Percentiles rank a stretch among this genome's conserved stretches.
Evolutionary conservation across 176 grass and related monocot genomes (phyloP).

Genomic region (Oryza punctata): DNA sequence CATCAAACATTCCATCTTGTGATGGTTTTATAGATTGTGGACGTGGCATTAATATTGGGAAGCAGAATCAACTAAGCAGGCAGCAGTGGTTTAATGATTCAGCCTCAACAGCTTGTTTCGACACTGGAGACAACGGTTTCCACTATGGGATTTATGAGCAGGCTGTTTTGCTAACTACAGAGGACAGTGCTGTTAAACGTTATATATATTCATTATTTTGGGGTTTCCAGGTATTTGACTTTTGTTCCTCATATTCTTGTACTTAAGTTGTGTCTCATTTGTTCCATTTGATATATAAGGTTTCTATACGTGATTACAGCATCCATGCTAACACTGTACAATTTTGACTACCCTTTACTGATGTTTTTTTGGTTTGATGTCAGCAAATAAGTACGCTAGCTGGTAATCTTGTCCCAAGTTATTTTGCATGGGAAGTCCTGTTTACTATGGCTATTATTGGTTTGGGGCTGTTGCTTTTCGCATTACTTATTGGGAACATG

Average conservation of each 20-base stretch:
- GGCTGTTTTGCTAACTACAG: slow-evolving; percentile 73
- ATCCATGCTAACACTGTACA: neutral
- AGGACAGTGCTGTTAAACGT: slow-evolving; percentile 60
- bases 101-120: slow-evolving; percentile 63
- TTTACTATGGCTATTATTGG: slow-evolving; percentile 99
- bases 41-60: slow-evolving; percentile 8
- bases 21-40: slow-evolving; percentile 70
- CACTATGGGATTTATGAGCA: slow-evolving; percentile 81
- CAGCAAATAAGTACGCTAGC: slow-evolving; percentile 99
- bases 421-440: slow-evolving; percentile 88
- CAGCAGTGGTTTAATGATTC: slow-evolving; percentile 53
- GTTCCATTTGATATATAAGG: neutral
- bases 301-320: slow-evolving; percentile 24
- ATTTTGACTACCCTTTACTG: neutral
- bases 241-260: neutral
- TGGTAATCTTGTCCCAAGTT: slow-evolving; percentile 86
- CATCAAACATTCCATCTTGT: slow-evolving; percentile 45
- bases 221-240: slow-evolving; percentile 86
- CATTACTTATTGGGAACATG: slow-evolving; percentile 96
- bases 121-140: slow-evolving; percentile 39
- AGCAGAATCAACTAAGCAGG: slow-evolving; percentile 24
- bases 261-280: slow-evolving; percentile 13
- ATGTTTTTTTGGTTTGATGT: slow-evolving; percentile 24
- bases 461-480: slow-evolving; percentile 79
- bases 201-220: slow-evolving; percentile 97